Conservation (phyloP, 2,329 filamentous ascomycete genomes). For the Aspergillus alliaceus region DNA sequence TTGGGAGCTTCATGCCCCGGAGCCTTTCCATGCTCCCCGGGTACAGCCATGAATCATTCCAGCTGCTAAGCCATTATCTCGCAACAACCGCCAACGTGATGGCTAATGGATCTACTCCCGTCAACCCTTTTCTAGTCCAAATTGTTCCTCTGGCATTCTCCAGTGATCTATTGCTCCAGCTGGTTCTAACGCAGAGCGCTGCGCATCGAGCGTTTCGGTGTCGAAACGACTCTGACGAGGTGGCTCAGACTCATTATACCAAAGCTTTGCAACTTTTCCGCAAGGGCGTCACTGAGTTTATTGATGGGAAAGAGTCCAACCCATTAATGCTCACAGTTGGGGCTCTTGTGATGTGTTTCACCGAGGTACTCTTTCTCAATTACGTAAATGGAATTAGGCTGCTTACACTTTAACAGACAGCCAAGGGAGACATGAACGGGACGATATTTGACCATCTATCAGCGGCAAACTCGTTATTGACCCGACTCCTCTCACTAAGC, state of each 20-base stretch:
- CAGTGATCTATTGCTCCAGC: constrained; percentile 47
- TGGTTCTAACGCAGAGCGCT: constrained; percentile 47
- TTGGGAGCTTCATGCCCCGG: constrained; percentile 23
- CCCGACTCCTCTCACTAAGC: constrained; percentile 36
- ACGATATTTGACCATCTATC: constrained; percentile 49
- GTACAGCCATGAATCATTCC: constrained; percentile 28
- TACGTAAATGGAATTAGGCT: background rate
- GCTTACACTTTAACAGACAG: constrained; percentile 30
- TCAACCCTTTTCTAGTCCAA: constrained; percentile 50
- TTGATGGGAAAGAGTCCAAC: constrained; percentile 31
- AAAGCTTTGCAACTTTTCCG: constrained; percentile 31
- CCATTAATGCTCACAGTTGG: constrained; percentile 45
- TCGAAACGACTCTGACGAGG: constrained; percentile 28
- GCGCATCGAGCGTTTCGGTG: constrained; percentile 32
- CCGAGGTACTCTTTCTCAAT: constrained; percentile 38
- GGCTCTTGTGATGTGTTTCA: constrained; percentile 49
- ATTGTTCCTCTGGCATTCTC: constrained; percentile 49
- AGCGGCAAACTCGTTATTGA: constrained; percentile 46
- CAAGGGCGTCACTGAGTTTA: constrained; percentile 29
- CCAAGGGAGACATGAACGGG: constrained; percentile 48
- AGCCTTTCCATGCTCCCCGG: constrained; percentile 31
- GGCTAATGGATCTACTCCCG: constrained; percentile 49
- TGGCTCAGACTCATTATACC: constrained; percentile 31
- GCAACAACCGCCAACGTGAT: constrained; percentile 48
- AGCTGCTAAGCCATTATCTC: constrained; percentile 49